Evolutionary conservation across 2,329 filamentous ascomycete species (phyloP), one percentile per base, ranked within the genome.

Genomic region (Orbilia quercus): DNA sequence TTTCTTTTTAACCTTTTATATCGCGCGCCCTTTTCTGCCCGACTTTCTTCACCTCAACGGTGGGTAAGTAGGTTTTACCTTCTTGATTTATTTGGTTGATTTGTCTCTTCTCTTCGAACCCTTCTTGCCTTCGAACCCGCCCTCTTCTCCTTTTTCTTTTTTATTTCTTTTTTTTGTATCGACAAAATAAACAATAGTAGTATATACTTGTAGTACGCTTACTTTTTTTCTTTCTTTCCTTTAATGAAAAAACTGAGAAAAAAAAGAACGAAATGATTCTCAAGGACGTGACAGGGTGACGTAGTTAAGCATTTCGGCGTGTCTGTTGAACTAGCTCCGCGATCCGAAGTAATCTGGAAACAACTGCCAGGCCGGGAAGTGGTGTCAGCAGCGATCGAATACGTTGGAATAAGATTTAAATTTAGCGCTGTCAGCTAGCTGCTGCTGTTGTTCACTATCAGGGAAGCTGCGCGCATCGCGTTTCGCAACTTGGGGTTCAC

Each of bases 121-220:
- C 45, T 38, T 51, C 47, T 14, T 34, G 23, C 34, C 25, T 54
- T 48, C 14, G 14, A 18, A 0, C 18, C 44, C 18, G 16, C 38
- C 54, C 34, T 23, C 51, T 45, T 51, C n/a, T 18, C n/a, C n/a
- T n/a, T n/a, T n/a, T n/a, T n/a, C n/a, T n/a, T n/a, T n/a, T n/a
- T n/a, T n/a, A n/a, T n/a, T 53, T 58, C 28, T 53, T 47, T 63
- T 58, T 64, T 57, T 63, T 57, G 50, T 71, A 64, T 63, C 57
- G 50, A 50, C 58, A 63, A 63, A 70, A 71, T 70, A 55, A 71
- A 64, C 50, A 63, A 62, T 57, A 63, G 51, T 60, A 71, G 66
- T 71, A 71, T 63, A 71, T 71, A 71, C 51, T 71, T 71, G 66
- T 71, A 71, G 66, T 71, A 71, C 58, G 58, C 51, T 64, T 71